A percentile compares a stretch with the other conserved stretches of the same genome.
phyloP scores from a whole-genome alignment of 1,284 basidiomycete genomes.

The Irpex lacteus region DNA sequence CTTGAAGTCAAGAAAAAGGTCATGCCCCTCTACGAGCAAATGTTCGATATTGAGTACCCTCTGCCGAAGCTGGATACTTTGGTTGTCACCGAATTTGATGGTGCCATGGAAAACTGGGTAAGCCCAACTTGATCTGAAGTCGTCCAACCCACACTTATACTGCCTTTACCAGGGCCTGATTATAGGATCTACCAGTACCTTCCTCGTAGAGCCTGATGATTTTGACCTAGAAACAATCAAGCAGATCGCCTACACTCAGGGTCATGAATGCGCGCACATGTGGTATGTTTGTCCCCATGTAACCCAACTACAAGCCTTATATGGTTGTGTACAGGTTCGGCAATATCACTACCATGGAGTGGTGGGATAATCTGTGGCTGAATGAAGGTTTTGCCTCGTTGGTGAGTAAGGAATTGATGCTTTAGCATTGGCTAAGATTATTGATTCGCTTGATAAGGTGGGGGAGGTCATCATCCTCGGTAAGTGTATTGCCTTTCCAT shows the following conservation, averaged over 20 bases:
- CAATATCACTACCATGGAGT: slow-evolving; percentile 90
- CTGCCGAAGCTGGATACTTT: slow-evolving; percentile 92
- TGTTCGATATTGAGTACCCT: slow-evolving; percentile 90
- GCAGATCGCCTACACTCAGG: slow-evolving; percentile 74
- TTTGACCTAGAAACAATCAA: slow-evolving; percentile 80
- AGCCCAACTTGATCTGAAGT: background rate
- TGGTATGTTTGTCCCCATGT: slow-evolving; percentile 48
- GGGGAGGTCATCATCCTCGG: slow-evolving; percentile 91
- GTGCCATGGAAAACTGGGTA: slow-evolving; percentile 94
- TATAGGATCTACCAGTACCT: slow-evolving; percentile 83
- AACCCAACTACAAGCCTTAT: no score
- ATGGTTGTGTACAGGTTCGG: slow-evolving; percentile 60
- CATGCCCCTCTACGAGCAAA: slow-evolving; percentile 90
- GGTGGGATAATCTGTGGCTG: slow-evolving; percentile 91
- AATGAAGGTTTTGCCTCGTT: slow-evolving; percentile 88
- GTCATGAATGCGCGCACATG: slow-evolving; percentile 85
- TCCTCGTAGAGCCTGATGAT: slow-evolving; percentile 80
- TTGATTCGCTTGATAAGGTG: slow-evolving; percentile 47
- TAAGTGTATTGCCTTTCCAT: slow-evolving; percentile 29
- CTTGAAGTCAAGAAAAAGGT: slow-evolving; percentile 88
- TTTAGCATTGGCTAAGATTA: background rate
- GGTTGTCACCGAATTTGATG: slow-evolving; percentile 83
- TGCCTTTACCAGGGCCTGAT: slow-evolving; percentile 66
- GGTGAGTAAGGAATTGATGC: slow-evolving; percentile 37
- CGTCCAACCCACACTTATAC: background rate